phyloP scores from a whole-genome alignment of 1,139 yeast genomes.

The Pichia sp. region DNA sequence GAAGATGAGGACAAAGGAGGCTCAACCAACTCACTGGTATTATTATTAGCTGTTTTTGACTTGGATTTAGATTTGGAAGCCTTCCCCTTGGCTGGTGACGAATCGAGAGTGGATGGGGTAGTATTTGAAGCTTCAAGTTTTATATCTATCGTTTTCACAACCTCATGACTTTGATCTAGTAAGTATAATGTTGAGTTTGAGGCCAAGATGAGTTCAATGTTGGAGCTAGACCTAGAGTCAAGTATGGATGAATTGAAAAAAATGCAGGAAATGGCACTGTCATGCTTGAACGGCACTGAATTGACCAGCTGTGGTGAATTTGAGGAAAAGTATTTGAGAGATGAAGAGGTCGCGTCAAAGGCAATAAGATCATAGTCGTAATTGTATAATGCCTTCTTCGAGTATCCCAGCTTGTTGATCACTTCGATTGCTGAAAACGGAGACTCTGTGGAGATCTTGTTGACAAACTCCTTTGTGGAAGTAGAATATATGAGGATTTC shows the following conservation, averaged over 20 bases:
- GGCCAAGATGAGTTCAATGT: constrained; percentile 21
- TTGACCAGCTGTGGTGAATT: constrained; percentile 16
- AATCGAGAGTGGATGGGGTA: not conserved
- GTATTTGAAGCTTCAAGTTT: not conserved
- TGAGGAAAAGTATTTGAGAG: constrained; percentile 28
- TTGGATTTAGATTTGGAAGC: not conserved
- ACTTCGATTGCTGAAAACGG: constrained; percentile 21
- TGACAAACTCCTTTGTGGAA: constrained; percentile 34
- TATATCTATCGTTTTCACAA: constrained; percentile 11
- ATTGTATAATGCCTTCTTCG: constrained; percentile 6
- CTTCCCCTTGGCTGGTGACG: not conserved
- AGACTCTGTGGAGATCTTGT: constrained; percentile 34
- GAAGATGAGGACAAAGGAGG: not conserved
- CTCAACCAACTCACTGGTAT: not conserved
- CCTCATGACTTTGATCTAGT: constrained; percentile 17
- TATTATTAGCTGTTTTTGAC: not conserved
- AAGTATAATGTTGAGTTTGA: constrained; percentile 23
- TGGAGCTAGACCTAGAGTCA: not conserved
- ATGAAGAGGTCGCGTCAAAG: constrained; percentile 21
- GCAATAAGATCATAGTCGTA: constrained; percentile 15
- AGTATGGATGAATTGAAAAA: constrained; percentile 11
- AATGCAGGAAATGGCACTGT: constrained; percentile 21
- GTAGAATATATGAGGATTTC: constrained; percentile 44
- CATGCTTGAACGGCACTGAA: constrained; percentile 25
- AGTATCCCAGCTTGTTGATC: constrained; percentile 5